Evolutionary conservation across 192 early-diverging fungal genomes (phyloP).

Genomic region (Phlyctochytrium arcticum): DNA sequence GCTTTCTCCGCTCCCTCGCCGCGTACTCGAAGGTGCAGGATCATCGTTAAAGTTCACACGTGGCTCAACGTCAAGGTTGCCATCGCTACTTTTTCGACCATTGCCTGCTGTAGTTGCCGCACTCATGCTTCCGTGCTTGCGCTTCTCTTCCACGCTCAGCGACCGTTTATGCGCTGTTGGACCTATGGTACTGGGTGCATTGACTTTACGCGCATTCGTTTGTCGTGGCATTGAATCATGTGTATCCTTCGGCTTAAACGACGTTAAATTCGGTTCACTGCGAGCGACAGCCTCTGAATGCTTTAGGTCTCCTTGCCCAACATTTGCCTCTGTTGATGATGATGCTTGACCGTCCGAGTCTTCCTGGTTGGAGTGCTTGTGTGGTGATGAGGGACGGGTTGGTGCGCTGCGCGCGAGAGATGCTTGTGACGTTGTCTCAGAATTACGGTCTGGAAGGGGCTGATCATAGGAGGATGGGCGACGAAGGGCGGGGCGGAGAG

Average conservation of each 20-base stretch:
- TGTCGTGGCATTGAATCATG: too few species aligned
- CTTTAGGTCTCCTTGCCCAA: too few species aligned
- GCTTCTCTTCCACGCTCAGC: background rate
- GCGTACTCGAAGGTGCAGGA: background rate
- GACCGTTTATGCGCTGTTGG: background rate
- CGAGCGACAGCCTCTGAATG: background rate
- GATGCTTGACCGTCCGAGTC: background rate
- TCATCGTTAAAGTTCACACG: slow-evolving; percentile 12
- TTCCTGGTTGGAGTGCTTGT: too few species aligned
- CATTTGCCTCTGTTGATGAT: too few species aligned
- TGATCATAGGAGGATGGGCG: slow-evolving; percentile 3
- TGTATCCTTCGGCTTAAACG: background rate
- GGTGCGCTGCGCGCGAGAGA: background rate
- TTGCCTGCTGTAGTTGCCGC: too few species aligned
- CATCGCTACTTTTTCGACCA: slow-evolving; percentile 15
- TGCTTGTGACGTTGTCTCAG: background rate
- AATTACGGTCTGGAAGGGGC: background rate
- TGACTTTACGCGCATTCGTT: background rate
- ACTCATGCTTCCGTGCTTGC: background rate
- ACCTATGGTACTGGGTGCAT: background rate
- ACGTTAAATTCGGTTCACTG: background rate
- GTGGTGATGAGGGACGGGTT: background rate
- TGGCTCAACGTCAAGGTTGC: slow-evolving; percentile 1
- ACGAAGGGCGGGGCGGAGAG: slow-evolving; percentile 15
- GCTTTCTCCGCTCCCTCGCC: background rate